Conservation (phyloP, 1,284 basidiomycete species). For the Trichosporon sp. region DNA sequence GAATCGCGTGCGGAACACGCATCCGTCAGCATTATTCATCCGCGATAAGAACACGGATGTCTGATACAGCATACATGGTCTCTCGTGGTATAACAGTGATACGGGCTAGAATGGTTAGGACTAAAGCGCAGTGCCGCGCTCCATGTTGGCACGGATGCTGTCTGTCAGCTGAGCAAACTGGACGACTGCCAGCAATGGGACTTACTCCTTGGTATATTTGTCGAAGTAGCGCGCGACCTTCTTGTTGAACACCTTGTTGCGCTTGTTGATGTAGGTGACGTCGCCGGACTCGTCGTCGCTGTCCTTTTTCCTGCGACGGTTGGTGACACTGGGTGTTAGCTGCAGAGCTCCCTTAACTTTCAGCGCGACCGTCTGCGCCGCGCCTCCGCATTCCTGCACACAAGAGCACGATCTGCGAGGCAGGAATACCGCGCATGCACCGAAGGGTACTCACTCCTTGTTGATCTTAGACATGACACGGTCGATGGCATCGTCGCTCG, state of each 20-base stretch:
- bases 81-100: conserved; percentile 2
- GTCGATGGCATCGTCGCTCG: conserved; percentile 90
- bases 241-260: conserved; percentile 98
- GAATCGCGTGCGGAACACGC: not conserved
- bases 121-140: conserved; percentile 83
- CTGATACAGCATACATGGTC: conserved; percentile 1
- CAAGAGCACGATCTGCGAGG: not conserved
- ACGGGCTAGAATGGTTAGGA: not conserved
- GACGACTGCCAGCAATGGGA: not conserved
- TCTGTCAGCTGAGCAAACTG: conserved; percentile 1
- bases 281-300: conserved; percentile 87
- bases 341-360: no score
- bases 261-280: conserved; percentile 98
- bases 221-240: conserved; percentile 98
- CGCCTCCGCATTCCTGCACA: not conserved
- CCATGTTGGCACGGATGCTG: conserved; percentile 83
- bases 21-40: no score
- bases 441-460: conserved; percentile 63
- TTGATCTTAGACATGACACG: conserved; percentile 87
- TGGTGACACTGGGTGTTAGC: conserved; percentile 9
- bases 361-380: not conserved
- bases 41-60: not conserved
- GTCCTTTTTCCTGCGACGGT: conserved; percentile 57
- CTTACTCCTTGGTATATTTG: conserved; percentile 81
- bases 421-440: not conserved